A percentile compares a stretch with the other conserved stretches of the same genome.
These are phyloP conservation scores for Tilletia walkeri DNA, from an alignment of 1,284 basidiomycete genomes.

Conservation along the genomic window DNA sequence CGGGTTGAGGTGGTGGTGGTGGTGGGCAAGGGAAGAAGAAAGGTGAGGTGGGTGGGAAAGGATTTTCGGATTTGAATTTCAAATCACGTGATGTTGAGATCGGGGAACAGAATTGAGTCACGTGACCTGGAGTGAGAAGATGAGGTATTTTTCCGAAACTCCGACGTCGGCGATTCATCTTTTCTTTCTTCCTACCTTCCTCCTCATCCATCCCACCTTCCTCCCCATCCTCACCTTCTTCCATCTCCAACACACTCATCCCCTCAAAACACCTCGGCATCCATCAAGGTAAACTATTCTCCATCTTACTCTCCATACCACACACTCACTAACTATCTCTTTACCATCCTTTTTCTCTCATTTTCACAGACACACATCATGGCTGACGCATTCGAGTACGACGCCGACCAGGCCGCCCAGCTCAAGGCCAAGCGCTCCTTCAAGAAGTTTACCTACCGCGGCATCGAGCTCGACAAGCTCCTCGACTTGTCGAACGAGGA, in stretches of 20 bases:
- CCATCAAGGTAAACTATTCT: too few relatives aligned
- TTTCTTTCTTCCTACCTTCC: neutral
- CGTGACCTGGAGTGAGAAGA: too few relatives aligned
- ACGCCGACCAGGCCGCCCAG: conserved; percentile 56
- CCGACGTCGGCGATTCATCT: neutral
- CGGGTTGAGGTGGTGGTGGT: neutral
- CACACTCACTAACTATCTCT: too few relatives aligned
- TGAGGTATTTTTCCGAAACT: too few relatives aligned
- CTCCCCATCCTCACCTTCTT: neutral
- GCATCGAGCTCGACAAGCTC: conserved; percentile 83
- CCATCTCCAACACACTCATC: too few relatives aligned
- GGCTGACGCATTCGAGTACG: conserved; percentile 48
- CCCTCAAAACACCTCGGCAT: too few relatives aligned
- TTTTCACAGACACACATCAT: neutral
- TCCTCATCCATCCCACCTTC: neutral
- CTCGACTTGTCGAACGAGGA: conserved; percentile 89
- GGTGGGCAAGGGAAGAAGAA: conserved; percentile 5
- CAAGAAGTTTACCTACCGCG: conserved; percentile 98
- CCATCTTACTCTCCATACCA: too few relatives aligned
- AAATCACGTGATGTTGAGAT: neutral
- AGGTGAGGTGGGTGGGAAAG: neutral
- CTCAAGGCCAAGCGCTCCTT: conserved; percentile 83
- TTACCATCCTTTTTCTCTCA: too few relatives aligned
- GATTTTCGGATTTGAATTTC: too few relatives aligned
- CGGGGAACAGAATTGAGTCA: too few relatives aligned